Base-by-base conservation (phyloP, 768 basidiomycete species). In the Leccinum rimulosum region DNA sequence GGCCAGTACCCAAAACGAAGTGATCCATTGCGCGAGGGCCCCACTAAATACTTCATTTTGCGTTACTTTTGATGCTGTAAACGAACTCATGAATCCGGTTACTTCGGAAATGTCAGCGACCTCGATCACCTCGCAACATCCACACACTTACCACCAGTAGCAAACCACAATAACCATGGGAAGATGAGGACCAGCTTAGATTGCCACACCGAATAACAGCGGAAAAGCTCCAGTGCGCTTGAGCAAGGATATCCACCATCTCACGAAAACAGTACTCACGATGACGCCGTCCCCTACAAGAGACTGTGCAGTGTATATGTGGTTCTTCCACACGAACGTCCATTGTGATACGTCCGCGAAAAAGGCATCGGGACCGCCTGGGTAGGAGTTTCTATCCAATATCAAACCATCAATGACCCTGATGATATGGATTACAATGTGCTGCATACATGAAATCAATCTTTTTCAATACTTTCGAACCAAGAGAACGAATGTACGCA, bases 131-230 rank as follows among this genome's bases (percentile, higher is more conserved):
- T 15, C 19, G 1, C 25, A 25, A 55, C 47, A 33, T 15, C 27
- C 5, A 31, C 2, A 28, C 47, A 6, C 72, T 11, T 61, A 72
- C 75, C 55, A 9, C 50, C 64, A 6, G 70, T 62, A n/a, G 53
- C 61, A 43, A 59, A 61, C 74, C 74, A 76, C 28, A 72, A 57
- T 8, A 76, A 31, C 12, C 12, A n/a, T 2, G 75, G 75, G 1
- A 75, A 3, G 5, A 73, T 17, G 52, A 76, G 66, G 22, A 71
- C 31, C 3, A 54, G 55, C 10, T 65, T 56, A 6, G 65, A 68
- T 28, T 70, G 73, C 74, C 74, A 76, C n/a, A 71, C 73, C 14
- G 2, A 69, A 64, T 75, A 74, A 50, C 64, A 68, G 2, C 71
- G 68, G 53, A 66, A 73, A 25, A 71, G 63, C 71, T 73, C 7